Percentiles rank a stretch among this genome's conserved stretches.
Evolutionary conservation across 441 rosid genomes (phyloP).

Genomic region (Euphorbia celastroides): DNA sequence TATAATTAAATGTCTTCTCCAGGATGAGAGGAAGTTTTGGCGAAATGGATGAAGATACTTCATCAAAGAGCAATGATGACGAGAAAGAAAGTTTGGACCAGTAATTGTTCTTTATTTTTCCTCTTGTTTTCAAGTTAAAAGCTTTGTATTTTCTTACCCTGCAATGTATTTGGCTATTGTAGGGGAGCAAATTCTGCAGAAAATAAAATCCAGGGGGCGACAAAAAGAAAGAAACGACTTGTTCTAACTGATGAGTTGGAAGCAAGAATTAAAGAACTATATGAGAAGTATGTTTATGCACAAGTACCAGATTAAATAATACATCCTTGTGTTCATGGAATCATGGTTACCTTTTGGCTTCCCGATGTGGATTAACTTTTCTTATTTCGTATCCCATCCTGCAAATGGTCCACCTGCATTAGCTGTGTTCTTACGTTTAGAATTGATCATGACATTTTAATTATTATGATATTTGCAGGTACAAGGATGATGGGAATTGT

Average conservation of each 20-base stretch:
- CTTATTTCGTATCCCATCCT: not conserved
- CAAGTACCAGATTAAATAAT: conserved; percentile 2
- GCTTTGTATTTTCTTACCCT: conserved; percentile 11
- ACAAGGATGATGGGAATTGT: conserved; percentile 61
- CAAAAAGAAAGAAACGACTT: conserved; percentile 60
- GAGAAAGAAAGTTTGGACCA: conserved; percentile 21
- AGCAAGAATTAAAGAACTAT: conserved; percentile 58
- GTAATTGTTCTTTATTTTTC: conserved; percentile 17
- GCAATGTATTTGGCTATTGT: conserved; percentile 31
- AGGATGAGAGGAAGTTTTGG: conserved; percentile 21
- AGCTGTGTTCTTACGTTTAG: conserved; percentile 14
- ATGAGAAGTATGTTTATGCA: conserved; percentile 46
- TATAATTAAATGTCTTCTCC: conserved; percentile 13
- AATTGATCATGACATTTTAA: conserved; percentile 16
- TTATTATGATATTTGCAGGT: conserved; percentile 40
- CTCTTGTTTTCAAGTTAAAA: not conserved
- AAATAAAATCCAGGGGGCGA: conserved; percentile 33
- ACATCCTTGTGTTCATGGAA: not conserved
- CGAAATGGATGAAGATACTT: conserved; percentile 24
- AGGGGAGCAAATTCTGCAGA: conserved; percentile 38
- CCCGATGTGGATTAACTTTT: not conserved
- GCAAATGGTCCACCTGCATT: not conserved
- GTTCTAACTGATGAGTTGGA: conserved; percentile 60
- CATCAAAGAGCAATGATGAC: conserved; percentile 19
- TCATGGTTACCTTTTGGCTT: conserved; percentile 11